Evolutionary conservation across 345 rosid species (phyloP), one percentile per base, ranked within the genome.

Genomic region (Abelmoschus esculentus): DNA sequence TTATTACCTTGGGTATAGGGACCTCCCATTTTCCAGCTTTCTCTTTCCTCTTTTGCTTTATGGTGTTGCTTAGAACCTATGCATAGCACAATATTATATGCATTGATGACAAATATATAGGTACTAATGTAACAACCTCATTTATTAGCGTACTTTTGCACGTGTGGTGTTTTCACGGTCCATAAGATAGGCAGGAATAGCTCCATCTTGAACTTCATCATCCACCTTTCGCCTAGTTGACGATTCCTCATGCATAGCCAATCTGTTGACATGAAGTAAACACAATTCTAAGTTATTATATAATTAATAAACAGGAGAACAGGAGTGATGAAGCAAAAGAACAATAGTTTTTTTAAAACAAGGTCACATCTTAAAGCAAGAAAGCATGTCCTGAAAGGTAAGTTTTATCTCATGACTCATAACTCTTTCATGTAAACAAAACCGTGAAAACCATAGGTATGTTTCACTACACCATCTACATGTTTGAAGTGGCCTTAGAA

Each of bases 1-100:
- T 65, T 17, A 66, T 46, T 74, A 90, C 97, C 96, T 95, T 95
- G 7, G 89, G 90, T 0, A 93, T 73, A 78, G 98, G 98, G 15
- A 93, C 98, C 67, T 93, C 98, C 97, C 97, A 93, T 72, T 91
- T 93, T 42, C 97, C 97, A 76, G 96, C 98, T 83, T 78, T 93
- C 78, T 91, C 96, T 83, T 93, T 93, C 74, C 97, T 88, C 84
- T 93, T 93, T 81, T 93, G 98, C 71, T 93, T 93, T 61, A 93
- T 82, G 26, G 96, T 87, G 78, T 91, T 95, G 86, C 98, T 95
- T 61, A 92, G 90, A 77, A 85, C 85, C 99, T 95, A 79, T 2
- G 72, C 28, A 55, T 3, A 71, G 8, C 38, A 77, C 6, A 59
- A 75, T 1, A 19, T 44, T 28, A 50, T 18, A 78, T 44, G 7